phyloP scores from a whole-genome alignment of 805 yeast species.

The Candida michaelii region DNA sequence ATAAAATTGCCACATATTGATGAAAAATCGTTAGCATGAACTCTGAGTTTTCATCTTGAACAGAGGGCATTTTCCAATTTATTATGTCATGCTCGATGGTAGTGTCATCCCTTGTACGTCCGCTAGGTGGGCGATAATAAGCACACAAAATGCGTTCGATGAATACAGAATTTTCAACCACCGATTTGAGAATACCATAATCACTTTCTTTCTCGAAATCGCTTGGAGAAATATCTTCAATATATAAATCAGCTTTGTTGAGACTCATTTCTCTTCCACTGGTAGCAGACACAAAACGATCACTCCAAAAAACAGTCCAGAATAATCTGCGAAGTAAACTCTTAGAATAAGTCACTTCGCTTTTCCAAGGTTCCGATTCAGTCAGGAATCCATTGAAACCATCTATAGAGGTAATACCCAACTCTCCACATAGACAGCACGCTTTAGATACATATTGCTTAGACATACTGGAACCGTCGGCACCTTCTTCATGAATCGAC shows the following conservation, averaged over 20 bases:
- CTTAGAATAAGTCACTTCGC: not conserved
- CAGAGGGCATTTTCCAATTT: constrained; percentile 5
- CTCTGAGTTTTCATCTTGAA: not conserved
- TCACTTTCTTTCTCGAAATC: constrained; percentile 26
- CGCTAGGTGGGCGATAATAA: constrained; percentile 28
- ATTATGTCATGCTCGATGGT: constrained; percentile 22
- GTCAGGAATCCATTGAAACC: not conserved
- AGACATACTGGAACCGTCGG: constrained; percentile 24
- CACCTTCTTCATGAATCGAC: constrained; percentile 29
- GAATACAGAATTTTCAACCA: constrained; percentile 21
- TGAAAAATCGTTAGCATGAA: constrained; percentile 17
- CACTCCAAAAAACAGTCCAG: constrained; percentile 29
- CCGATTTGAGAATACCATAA: constrained; percentile 21
- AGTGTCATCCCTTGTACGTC: constrained; percentile 20
- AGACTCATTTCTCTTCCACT: constrained; percentile 25
- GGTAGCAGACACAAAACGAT: constrained; percentile 25
- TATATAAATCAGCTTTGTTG: constrained; percentile 22
- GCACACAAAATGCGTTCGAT: constrained; percentile 23
- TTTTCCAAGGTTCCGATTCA: not conserved
- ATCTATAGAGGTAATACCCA: constrained; percentile 25
- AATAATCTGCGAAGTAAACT: constrained; percentile 17
- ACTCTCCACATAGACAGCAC: constrained; percentile 22
- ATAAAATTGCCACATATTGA: constrained; percentile 21
- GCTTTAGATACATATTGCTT: constrained; percentile 24
- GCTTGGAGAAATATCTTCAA: constrained; percentile 20